Evolutionary conservation across 495 filamentous ascomycete species (phyloP), one percentile per base, ranked within the genome.

Genomic region (Parmelia sp.): DNA sequence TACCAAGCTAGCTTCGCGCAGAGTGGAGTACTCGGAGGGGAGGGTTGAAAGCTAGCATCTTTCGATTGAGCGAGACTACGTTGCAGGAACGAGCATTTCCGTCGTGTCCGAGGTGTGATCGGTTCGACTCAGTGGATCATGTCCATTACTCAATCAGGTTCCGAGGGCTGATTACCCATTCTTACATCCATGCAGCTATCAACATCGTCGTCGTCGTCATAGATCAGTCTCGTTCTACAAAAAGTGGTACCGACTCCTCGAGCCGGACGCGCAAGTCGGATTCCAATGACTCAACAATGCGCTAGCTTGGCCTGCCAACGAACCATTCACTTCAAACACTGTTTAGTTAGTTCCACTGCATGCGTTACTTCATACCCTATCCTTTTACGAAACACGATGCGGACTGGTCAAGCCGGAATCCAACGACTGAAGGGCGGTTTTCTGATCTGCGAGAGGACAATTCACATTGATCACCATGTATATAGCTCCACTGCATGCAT

Each of bases 1-100:
- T 86, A 87, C 63, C 90, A 92, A 75, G 69, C 82, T 60, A 83
- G 84, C 53, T 90, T 91, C 70, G 80, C 83, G n/a, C 82, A 86
- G 62, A 81, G 76, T 14, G 88, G 88, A 4, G 86, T 83, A 17
- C 47, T 68, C 14, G 47, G 31, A 27, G 10, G 27, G 42, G 55
- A 65, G 25, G 58, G 21, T 19, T 57, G 31, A 45, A 3, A 23
- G 9, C 29, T 33, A 17, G 27, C 49, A 15, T 31, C 25, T 35
- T 55, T 21, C 29, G 29, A n/a, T 33, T 29, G n/a, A n/a, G n/a
- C n/a, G n/a, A n/a, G n/a, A n/a, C n/a, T n/a, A n/a, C n/a, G n/a
- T n/a, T n/a, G n/a, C n/a, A n/a, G n/a, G n/a, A n/a, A n/a, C n/a
- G n/a, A n/a, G n/a, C n/a, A n/a, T n/a, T n/a, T n/a, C n/a, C n/a